phyloP scores from a whole-genome alignment of 108 stramenopile genomes.

The Mediolabrus comicus region DNA sequence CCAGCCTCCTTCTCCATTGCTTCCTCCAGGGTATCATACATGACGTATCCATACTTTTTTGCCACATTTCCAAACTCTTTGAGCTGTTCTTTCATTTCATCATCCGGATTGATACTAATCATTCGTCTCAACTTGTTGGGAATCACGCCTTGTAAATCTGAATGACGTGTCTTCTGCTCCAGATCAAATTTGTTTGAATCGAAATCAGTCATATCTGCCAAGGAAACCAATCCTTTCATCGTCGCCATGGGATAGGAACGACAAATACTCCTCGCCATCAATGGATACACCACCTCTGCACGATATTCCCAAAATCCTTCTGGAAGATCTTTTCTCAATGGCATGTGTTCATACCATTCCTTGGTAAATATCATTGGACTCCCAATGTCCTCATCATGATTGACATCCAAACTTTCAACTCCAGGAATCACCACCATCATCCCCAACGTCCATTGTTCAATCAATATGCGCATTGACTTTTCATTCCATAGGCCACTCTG shows the following conservation, averaged over 20 bases:
- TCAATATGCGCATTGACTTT: no score
- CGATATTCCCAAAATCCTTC: no score
- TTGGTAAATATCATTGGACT: no score
- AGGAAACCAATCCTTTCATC: slow-evolving; percentile 10
- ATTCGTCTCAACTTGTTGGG: slow-evolving; percentile 7
- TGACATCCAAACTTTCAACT: no score
- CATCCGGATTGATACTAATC: slow-evolving; percentile 4
- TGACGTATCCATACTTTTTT: slow-evolving; percentile 9
- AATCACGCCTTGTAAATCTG: neutral
- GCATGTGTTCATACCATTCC: no score
- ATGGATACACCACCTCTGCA: no score
- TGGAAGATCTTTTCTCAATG: no score
- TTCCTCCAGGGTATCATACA: neutral
- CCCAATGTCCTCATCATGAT: no score
- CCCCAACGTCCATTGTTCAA: no score
- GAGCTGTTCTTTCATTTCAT: slow-evolving; percentile 11
- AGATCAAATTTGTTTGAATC: slow-evolving; percentile 13
- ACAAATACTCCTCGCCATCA: slow-evolving; percentile 6
- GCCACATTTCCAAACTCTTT: neutral
- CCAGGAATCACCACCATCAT: no score
- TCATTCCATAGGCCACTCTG: no score
- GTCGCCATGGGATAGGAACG: slow-evolving; percentile 11
- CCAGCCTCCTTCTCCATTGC: neutral
- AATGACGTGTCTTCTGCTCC: slow-evolving; percentile 2
- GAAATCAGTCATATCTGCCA: slow-evolving; percentile 9